Percentiles rank a stretch among this genome's conserved stretches.
phyloP scores from a whole-genome alignment of 768 basidiomycete genomes.

The Rhodotorula kratochvilovae region DNA sequence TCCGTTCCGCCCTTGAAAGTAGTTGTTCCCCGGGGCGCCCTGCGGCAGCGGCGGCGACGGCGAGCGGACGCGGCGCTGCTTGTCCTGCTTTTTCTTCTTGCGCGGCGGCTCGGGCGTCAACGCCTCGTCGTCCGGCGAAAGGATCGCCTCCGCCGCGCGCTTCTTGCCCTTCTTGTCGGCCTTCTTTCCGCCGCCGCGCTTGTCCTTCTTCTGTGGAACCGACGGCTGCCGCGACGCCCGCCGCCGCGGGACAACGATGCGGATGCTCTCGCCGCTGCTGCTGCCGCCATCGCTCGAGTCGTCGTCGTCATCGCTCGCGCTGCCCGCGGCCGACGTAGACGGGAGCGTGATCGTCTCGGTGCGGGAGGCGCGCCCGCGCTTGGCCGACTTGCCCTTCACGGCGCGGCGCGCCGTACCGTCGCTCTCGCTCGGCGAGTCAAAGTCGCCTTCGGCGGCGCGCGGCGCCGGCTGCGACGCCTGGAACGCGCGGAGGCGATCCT shows the following conservation, averaged over 20 bases:
- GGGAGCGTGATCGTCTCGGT: too few species aligned
- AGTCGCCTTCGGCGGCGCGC: not conserved
- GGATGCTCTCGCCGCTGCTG: not conserved
- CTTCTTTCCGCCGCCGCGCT: too few species aligned
- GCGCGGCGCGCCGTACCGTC: not conserved
- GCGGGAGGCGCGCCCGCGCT: not conserved
- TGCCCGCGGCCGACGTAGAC: too few species aligned
- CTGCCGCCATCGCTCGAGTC: not conserved
- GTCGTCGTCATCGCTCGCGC: not conserved
- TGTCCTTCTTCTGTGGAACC: too few species aligned
- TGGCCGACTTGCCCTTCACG: not conserved
- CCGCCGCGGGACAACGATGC: not conserved
- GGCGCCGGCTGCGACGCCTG: not conserved
- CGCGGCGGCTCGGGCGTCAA: not conserved
- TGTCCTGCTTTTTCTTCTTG: not conserved
- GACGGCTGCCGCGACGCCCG: too few species aligned
- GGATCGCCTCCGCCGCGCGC: too few species aligned
- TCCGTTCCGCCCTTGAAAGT: not conserved
- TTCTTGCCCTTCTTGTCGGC: not conserved
- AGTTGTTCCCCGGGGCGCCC: not conserved
- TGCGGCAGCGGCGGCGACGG: not conserved
- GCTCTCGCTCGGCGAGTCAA: not conserved
- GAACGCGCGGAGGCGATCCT: not conserved
- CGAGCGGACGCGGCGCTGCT: not conserved
- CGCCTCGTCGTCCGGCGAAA: not conserved